Evolutionary conservation across 371 early-diverging fungal species (phyloP), one percentile per base, ranked within the genome.

Genomic region (Apophysomyces ossiformis): DNA sequence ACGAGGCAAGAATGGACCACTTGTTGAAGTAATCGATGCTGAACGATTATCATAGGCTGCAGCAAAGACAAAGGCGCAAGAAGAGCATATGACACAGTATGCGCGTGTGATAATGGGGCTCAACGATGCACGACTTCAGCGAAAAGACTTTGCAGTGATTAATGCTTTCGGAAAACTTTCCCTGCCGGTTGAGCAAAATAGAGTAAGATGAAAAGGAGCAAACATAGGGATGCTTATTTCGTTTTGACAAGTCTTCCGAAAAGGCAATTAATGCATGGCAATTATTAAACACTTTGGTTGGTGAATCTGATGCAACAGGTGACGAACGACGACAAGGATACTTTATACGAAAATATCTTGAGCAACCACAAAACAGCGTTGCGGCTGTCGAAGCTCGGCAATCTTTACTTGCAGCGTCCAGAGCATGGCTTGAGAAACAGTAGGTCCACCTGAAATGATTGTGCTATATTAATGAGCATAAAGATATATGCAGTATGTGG

Each of bases 401-500:
- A 21, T 9, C 21, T 18, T 41, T 68, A 4, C 59, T 63, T 43
- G 59, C 21, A 9, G 16, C 64, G 13, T 36, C 61, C 4, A 68
- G 56, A 41, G 15, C 38, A 16, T 72, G 68, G 67, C 44, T 61
- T n/a, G 67, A 73, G 37, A 60, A 60, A 44, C 69, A 68, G 69
- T 67, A 72, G 61, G 65, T 57, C 26, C 39, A 7, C 15, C 46
- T 65, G 26, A 13, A n/a, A 21, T 7, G 11, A 18, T 21, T 41
- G 18, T 43, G 37, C 37, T 38, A 12, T 11, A 13, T 18, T 43
- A 16, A 15, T 18, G 16, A 15, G 47, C 7, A 66, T 32, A 35
- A 43, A 68, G 64, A 21, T 81, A 82, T 64, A 70, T 79, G 59
- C 81, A 82, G 18, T 86, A 85, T 67, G 72, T 93, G 35, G 86